Conservation (phyloP, 1,284 basidiomycete genomes). For the Moesziomyces globuligerus region DNA sequence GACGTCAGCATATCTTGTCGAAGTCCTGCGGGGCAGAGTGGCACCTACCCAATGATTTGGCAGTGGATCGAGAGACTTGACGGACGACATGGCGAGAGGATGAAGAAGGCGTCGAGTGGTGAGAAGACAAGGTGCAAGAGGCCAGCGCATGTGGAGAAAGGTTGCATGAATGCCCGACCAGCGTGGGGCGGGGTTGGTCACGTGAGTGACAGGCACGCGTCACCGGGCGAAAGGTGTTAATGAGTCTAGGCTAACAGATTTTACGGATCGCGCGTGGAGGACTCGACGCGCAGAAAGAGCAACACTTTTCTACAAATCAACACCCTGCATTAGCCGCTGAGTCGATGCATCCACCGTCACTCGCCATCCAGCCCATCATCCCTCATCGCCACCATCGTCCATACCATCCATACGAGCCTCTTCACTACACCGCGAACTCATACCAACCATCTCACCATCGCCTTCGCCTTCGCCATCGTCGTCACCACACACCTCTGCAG, state of each 20-base stretch:
- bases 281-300: conserved; percentile 24
- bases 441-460: too few relatives aligned
- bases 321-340: conserved; percentile 10
- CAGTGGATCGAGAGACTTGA: conserved; percentile 15
- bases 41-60: conserved; percentile 44
- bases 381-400: conserved; percentile 7
- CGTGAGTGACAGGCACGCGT: conserved; percentile 13
- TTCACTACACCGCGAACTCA: too few relatives aligned
- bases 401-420: not conserved
- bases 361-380: not conserved
- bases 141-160: not conserved
- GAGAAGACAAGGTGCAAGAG: not conserved
- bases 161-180: conserved; percentile 6
- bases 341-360: not conserved
- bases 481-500: too few relatives aligned
- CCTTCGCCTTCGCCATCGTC: too few relatives aligned
- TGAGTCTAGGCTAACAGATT: not conserved
- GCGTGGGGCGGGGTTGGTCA: conserved; percentile 4
- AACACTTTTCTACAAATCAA: conserved; percentile 37
- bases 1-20: not conserved
- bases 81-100: conserved; percentile 1
- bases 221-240: conserved; percentile 4
- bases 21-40: not conserved
- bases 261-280: conserved; percentile 1
- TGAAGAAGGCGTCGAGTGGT: not conserved